Evolutionary conservation across 768 basidiomycete genomes (phyloP), one percentile per base, ranked within the genome.

Genomic region (Suillus fuscotomentosus): DNA sequence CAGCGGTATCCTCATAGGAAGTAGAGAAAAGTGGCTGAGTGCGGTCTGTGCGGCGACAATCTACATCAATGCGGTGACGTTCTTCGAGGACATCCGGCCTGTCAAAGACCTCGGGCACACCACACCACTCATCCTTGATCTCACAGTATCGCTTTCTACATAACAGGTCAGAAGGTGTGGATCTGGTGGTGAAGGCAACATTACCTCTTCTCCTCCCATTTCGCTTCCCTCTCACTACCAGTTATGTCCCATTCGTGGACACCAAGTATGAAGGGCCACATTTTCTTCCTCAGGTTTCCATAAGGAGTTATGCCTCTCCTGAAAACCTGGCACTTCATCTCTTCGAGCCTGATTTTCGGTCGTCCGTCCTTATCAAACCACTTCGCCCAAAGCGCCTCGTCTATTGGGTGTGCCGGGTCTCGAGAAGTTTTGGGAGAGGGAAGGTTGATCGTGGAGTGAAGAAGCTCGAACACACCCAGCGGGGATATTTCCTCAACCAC

Each of bases 41-140:
- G 43, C 97, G 85, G 76, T 99, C 97, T 24, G 97, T 99, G 34
- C 97, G 86, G 64, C 96, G 89, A 71, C 97, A 99, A 73, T 99
- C 97, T 63, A 99, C 97, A 71, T 99, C 94, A 69, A 95, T 94
- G 31, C 94, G 87, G 77, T 95, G 94, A n/a, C 92, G 87, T 73
- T 95, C 94, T 78, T 99, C 97, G 39, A 92, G 75, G 60, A 92
- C 84, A 71, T 93, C 91, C 65, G 86, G 84, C 57, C 89, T 84
- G 70, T 90, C 89, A 73, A 91, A 94, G 11, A 94, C 88, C 67
- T 92, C 92, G 24, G 88, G 86, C 45, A 88, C 86, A 27, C 89
- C 90, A 75, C 84, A 90, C 97, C 97, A 99, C 70, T 90, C 84
- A 38, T 82, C 77, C 76, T 93, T 95, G 36, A 91, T 76, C 36